Evolutionary conservation across 768 basidiomycete species (phyloP), one percentile per base, ranked within the genome.

Genomic region (Tricholoma terreum): DNA sequence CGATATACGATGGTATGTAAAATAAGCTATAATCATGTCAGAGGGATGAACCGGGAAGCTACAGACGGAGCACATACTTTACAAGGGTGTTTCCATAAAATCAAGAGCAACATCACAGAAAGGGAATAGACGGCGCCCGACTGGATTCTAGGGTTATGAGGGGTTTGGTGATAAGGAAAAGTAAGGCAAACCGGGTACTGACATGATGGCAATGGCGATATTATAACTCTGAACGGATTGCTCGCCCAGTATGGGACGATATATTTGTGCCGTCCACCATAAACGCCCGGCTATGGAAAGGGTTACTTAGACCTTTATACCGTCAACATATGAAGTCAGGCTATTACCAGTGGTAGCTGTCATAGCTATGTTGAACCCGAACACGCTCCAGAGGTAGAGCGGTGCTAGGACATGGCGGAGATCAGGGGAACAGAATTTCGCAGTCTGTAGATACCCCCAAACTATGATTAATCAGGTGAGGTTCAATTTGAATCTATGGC

Each of bases 111-210:
- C 38, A 71, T 52, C 15, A 73, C 56, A 33, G 62, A 60, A 7
- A 63, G 22, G 1, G 67, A 61, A 52, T 73, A 73, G 7, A 71
- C 58, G 11, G 66, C 54, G 24, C 68, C 68, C 31, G 69, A 69
- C 54, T 73, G 68, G 2, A 67, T 55, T 15, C 69, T 69, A 19
- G 22, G 45, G 21, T 9, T 9, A 31, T 22, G 6, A 11, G 10
- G 6, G 9, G 7, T 55, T 33, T 49, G 17, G 12, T 34, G 3
- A n/a, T 6, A 9, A 33, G 6, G 19, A 22, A 17, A 24, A 27
- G 22, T 15, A 50, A 52, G 12, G 17, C 2, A 12, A 3, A 17
- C 12, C 24, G 12, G 12, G n/a, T 11, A 42, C 60, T 42, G 33
- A 66, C 65, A 63, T 17, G 21, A 64, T 57, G 12, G 59, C 58